Evolutionary conservation across 208 protist genomes (phyloP), one percentile per base, ranked within the genome.

Genomic region (Wallacemonas sp.): DNA sequence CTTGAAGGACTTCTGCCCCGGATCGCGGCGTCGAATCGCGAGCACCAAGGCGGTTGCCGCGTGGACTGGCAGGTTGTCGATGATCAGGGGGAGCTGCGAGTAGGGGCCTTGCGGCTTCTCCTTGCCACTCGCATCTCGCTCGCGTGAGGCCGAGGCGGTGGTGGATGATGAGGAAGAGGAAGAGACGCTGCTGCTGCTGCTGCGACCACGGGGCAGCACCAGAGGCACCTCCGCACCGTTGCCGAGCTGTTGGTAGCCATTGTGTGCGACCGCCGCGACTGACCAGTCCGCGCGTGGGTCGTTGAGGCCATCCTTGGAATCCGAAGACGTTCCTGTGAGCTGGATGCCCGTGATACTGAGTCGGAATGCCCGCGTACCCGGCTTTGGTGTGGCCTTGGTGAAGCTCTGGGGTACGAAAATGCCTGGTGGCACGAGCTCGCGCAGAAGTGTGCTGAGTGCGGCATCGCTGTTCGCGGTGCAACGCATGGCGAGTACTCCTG

Each of bases 191-290:
- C 22, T 14, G 22, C 36, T 59, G 66, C 44, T 26, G 17, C 42
- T 34, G 22, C 51, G 33, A 6, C n/a, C 19, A 28, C 31, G 36
- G 9, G 59, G 54, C 12, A 84, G 79, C 17, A 66, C 53, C 33
- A 96, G 64, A 24, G 83, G 66, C 36, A 90, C 84, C 66, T 96
- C 90, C 30, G 70, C 70, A 19, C 90, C 90, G 22, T 84, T 72
- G 14, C 90, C 80, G 3, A 96, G 77, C 73, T 93, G 90, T 55
- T 84, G 86, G 65, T 91, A 91, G 24, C 90, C 90, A 55, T 96
- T 96, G 75, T 96, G 90, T 14, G 84, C 84, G 9, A 96, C 84
- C 19, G 80, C 90, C 0, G 90, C 90, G 19, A 96, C 75, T 21
- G 84, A 77, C 87, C 90, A 95, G 58, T 90, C 82, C 12, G 79